These are phyloP conservation scores for Rachicladosporium sp. DNA, from an alignment of 2,329 filamentous ascomycete genomes.

Conservation along the genomic window DNA sequence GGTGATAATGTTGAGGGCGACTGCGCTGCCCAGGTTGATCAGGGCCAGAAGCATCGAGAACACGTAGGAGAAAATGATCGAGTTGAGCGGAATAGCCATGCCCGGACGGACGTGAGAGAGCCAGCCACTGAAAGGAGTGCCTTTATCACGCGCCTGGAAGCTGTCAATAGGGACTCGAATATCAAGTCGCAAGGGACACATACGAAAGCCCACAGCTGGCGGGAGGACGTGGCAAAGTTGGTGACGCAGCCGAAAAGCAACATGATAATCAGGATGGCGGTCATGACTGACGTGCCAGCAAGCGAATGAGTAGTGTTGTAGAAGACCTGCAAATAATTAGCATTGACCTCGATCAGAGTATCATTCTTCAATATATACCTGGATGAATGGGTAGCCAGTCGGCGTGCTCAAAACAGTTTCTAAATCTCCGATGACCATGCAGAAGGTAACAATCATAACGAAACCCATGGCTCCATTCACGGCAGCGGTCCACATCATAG, in stretches of 20 bases:
- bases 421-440: conserved; percentile 23
- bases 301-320: conserved; percentile 24
- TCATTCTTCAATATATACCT: conserved; percentile 11
- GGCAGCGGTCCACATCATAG: conserved; percentile 9
- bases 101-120: conserved; percentile 14
- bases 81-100: conserved; percentile 20
- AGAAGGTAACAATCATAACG: conserved; percentile 20
- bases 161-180: conserved; percentile 14
- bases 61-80: conserved; percentile 13
- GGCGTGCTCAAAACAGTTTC: conserved; percentile 13
- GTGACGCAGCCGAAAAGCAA: conserved; percentile 29
- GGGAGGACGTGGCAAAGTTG: conserved; percentile 28
- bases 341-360: conserved; percentile 23
- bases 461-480: conserved; percentile 14
- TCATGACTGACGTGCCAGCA: conserved; percentile 22
- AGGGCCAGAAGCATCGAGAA: conserved; percentile 15
- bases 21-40: conserved; percentile 16
- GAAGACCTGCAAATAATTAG: conserved; percentile 23
- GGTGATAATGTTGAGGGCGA: conserved; percentile 27
- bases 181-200: conserved; percentile 19
- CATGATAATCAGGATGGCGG: conserved; percentile 25
- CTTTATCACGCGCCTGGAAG: conserved; percentile 26
- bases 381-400: conserved; percentile 22
- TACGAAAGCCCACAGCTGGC: conserved; percentile 32
- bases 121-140: conserved; percentile 26